Conservation (phyloP, 2,329 filamentous ascomycete genomes). For the Aaosphaeria pasadenensis region DNA sequence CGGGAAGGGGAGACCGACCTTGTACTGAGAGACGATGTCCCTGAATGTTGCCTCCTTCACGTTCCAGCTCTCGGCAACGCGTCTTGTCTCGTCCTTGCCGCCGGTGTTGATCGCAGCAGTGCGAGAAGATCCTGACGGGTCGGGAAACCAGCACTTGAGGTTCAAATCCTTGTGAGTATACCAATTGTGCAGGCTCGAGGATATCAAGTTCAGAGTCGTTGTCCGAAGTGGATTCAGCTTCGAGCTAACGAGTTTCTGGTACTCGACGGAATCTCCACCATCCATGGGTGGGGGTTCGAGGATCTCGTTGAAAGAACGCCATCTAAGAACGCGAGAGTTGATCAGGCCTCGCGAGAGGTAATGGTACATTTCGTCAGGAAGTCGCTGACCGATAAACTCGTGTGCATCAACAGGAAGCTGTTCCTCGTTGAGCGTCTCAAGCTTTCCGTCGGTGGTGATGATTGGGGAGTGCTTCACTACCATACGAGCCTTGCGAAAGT, state of each 20-base stretch:
- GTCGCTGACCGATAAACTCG: conserved; percentile 82
- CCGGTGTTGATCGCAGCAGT: conserved; percentile 62
- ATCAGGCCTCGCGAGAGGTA: conserved; percentile 85
- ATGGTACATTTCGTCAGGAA: conserved; percentile 86
- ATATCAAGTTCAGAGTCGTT: conserved; percentile 72
- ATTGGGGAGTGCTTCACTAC: conserved; percentile 85
- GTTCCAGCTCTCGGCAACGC: conserved; percentile 66
- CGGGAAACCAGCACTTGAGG: conserved; percentile 76
- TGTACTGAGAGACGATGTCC: conserved; percentile 29
- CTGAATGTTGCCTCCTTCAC: conserved; percentile 60
- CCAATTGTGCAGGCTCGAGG: conserved; percentile 76
- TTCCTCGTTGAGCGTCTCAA: conserved; percentile 71
- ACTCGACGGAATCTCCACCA: conserved; percentile 74
- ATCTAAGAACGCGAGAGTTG: conserved; percentile 74
- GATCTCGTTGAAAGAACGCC: conserved; percentile 76
- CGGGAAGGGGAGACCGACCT: conserved; percentile 10
- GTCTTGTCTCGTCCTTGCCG: conserved; percentile 54
- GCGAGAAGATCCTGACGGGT: conserved; percentile 21
- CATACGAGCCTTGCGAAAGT: conserved; percentile 82
- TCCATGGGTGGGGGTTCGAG: conserved; percentile 81
- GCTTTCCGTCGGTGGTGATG: conserved; percentile 71
- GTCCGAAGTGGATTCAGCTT: conserved; percentile 73
- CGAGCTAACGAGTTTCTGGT: conserved; percentile 72
- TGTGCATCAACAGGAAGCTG: conserved; percentile 79
- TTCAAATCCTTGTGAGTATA: conserved; percentile 77